These are phyloP conservation scores for Allantophomopsis cytisporea DNA, from an alignment of 2,329 filamentous ascomycete genomes.

Conservation along the genomic window DNA sequence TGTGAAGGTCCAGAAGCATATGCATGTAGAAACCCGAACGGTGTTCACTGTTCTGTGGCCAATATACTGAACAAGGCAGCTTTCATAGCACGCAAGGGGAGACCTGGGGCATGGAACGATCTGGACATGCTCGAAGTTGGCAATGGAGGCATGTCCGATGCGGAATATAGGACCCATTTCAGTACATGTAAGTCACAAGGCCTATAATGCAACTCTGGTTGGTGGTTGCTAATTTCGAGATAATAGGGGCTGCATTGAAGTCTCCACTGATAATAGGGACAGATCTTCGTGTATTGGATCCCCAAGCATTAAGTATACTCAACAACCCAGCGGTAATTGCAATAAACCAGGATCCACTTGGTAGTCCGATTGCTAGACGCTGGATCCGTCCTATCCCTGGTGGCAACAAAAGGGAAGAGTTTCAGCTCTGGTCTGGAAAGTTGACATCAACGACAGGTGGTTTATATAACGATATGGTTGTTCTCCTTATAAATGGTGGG, in stretches of 20 bases:
- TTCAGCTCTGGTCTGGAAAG: conserved; percentile 30
- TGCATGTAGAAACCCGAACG: conserved; percentile 14
- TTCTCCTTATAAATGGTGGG: conserved; percentile 31
- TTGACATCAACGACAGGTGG: conserved; percentile 22
- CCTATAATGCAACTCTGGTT: neutral
- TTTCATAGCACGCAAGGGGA: conserved; percentile 14
- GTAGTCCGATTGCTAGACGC: conserved; percentile 24
- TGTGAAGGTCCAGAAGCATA: conserved; percentile 22
- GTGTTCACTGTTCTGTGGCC: conserved; percentile 17
- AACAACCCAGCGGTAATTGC: conserved; percentile 5
- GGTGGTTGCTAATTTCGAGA: conserved; percentile 3
- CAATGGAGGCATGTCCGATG: conserved; percentile 8
- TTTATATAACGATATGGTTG: conserved; percentile 25
- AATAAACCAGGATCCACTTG: conserved; percentile 12
- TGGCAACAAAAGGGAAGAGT: conserved; percentile 24
- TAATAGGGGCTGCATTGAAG: conserved; percentile 11
- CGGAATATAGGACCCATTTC: conserved; percentile 26
- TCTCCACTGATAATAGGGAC: conserved; percentile 5
- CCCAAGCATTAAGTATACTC: conserved; percentile 18
- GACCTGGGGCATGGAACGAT: conserved; percentile 21
- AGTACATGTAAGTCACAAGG: neutral
- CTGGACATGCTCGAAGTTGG: conserved; percentile 20
- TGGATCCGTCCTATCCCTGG: conserved; percentile 27
- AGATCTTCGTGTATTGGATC: conserved; percentile 3
- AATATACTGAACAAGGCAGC: conserved; percentile 16